phyloP scores from a whole-genome alignment of 768 basidiomycete genomes.

The Tubosaeta sp. region DNA sequence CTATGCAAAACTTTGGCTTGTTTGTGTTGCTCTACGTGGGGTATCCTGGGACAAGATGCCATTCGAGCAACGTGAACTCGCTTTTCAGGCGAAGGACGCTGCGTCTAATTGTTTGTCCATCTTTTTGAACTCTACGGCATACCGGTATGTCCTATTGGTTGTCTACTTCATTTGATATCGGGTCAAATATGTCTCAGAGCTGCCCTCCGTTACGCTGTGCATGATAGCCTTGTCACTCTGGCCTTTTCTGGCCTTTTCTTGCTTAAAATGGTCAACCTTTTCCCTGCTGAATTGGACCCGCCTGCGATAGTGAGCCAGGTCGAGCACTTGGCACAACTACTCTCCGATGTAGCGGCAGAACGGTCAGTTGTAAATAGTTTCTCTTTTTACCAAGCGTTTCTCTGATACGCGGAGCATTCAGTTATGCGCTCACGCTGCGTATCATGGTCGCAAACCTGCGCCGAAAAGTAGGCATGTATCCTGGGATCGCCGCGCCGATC shows the following conservation, averaged over 20 bases:
- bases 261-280: constrained; percentile 91
- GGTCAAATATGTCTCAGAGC: constrained; percentile 44
- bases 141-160: constrained; percentile 50
- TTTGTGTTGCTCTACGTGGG: constrained; percentile 87
- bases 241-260: constrained; percentile 90
- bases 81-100: constrained; percentile 93
- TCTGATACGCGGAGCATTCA: constrained; percentile 27
- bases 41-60: constrained; percentile 96
- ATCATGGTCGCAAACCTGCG: constrained; percentile 92
- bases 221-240: constrained; percentile 87
- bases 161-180: background rate
- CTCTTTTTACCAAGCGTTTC: background rate
- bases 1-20: constrained; percentile 93
- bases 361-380: constrained; percentile 41
- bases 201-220: constrained; percentile 88
- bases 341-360: constrained; percentile 92
- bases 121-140: constrained; percentile 76
- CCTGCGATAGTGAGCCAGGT: constrained; percentile 75
- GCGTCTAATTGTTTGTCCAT: constrained; percentile 82
- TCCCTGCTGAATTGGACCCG: constrained; percentile 81
- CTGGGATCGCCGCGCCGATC: constrained; percentile 43
- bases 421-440: constrained; percentile 85
- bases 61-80: constrained; percentile 90
- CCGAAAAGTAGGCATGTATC: constrained; percentile 73
- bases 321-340: constrained; percentile 83